A percentile compares a stretch with the other conserved stretches of the same genome.
These are phyloP conservation scores for Pezicula neosporulosa DNA, from an alignment of 2,329 filamentous ascomycete species.

Conservation along the genomic window DNA sequence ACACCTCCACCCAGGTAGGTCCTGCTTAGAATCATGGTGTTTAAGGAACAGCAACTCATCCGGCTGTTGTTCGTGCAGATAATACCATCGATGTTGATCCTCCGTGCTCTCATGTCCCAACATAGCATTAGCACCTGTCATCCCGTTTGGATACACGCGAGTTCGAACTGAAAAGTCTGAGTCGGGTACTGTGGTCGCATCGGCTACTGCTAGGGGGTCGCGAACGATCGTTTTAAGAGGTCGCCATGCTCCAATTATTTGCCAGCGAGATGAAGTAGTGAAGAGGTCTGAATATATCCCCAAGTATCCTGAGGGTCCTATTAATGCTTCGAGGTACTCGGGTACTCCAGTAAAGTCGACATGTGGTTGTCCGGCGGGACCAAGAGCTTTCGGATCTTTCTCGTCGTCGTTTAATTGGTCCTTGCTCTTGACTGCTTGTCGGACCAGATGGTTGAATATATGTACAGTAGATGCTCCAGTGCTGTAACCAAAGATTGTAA, in stretches of 20 bases:
- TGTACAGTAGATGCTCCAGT: conserved; percentile 1
- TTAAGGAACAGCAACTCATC: conserved; percentile 6
- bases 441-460: conserved; percentile 1
- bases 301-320: not conserved
- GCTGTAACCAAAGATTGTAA: not conserved
- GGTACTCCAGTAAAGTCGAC: conserved; percentile 1
- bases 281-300: not conserved
- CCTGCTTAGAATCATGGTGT: conserved; percentile 2
- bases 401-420: not conserved
- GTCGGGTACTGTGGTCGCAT: conserved; percentile 1
- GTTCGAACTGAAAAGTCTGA: conserved; percentile 3
- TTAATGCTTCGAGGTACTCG: conserved; percentile 1
- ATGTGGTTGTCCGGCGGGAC: conserved; percentile 3
- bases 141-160: not conserved
- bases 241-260: conserved; percentile 1
- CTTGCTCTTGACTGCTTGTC: not conserved
- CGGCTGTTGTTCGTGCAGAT: conserved; percentile 2
- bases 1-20: conserved; percentile 3
- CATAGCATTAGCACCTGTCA: not conserved
- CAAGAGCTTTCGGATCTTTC: not conserved
- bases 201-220: conserved; percentile 1
- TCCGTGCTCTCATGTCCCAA: not conserved
- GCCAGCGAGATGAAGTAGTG: not conserved
- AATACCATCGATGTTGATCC: conserved; percentile 6
- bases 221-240: not conserved